Evolutionary conservation across 108 stramenopile genomes (phyloP).

Genomic region (Hondaea fermentalgiana): DNA sequence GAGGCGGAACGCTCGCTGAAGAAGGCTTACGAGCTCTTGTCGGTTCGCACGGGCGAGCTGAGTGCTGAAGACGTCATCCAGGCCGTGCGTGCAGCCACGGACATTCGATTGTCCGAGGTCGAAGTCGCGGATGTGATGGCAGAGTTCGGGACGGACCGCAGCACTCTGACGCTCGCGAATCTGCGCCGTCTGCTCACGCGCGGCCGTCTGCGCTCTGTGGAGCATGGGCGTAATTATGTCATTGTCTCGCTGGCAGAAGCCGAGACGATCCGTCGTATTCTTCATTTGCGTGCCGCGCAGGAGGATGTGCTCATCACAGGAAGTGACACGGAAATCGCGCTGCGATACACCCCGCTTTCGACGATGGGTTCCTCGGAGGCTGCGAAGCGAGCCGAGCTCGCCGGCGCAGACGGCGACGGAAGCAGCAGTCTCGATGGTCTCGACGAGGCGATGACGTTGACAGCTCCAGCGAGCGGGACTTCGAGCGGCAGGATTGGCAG

Average conservation of each 20-base stretch:
- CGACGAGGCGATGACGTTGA: not conserved
- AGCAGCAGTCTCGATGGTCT: not conserved
- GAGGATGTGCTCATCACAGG: not conserved
- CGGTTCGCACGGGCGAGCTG: not conserved
- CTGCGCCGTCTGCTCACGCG: not conserved
- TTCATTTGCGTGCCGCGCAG: not conserved
- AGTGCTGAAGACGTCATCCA: not conserved
- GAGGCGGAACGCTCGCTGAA: not conserved
- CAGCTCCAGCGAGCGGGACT: too few relatives aligned
- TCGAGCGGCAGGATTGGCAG: too few relatives aligned
- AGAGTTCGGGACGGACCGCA: not conserved
- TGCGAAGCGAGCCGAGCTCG: not conserved
- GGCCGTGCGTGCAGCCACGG: constrained; percentile 15
- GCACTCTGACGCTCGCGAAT: not conserved
- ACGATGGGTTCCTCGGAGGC: not conserved
- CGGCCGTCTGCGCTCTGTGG: not conserved
- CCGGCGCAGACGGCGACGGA: not conserved
- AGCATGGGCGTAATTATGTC: constrained; percentile 12
- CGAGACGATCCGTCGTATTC: constrained; percentile 12
- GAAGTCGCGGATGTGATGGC: not conserved
- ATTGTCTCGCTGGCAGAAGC: constrained; percentile 19
- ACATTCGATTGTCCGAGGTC: not conserved
- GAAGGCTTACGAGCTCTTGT: constrained; percentile 21
- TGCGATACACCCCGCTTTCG: constrained; percentile 23
- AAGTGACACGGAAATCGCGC: constrained; percentile 9